Base-by-base conservation (phyloP, 768 basidiomycete genomes). In the Tylopilus felleus region DNA sequence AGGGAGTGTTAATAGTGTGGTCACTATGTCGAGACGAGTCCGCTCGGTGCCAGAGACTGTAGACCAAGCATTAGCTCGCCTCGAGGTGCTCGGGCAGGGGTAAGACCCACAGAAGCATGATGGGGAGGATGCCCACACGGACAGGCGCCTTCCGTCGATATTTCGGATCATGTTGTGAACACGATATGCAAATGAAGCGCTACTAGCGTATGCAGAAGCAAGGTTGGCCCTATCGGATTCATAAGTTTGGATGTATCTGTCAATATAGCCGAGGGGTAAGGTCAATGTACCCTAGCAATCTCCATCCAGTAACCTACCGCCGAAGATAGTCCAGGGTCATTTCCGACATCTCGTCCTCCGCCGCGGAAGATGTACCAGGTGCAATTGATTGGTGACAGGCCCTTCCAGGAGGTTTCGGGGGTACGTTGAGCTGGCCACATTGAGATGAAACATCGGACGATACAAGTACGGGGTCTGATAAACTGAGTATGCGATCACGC, bases 121-220 rank as follows among this genome's bases (percentile, higher is more conserved):
- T 3, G 29, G 38, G 40, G 60, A 55, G 10, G 41, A 12, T 21
- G 47, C 36, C 16, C n/a, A 6, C 40, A 50, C 45, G 14, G 55
- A 46, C 12, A 40, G 40, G 10, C 31, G 8, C 1, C 29, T 16
- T 8, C 21, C 54, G 8, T 21, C 21, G 14, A 27, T 36, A 40
- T 46, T 44, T 55, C 43, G 51, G 17, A 28, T 23, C 13, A 51
- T 36, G 41, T 52, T 47, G 39, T 70, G 61, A 25, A 47, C 53
- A 51, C 67, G 65, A 53, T 62, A 73, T 39, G 61, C 64, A 23
- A 73, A 71, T 39, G 66, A 67, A n/a, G 68, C 67, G 8, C 59
- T 57, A 33, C 60, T 52, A 43, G 61, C 62, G 45, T 71, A 71
- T 16, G 69, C 69, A 36, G 71, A 65, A 29, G 69, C 69, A 47